Percentiles rank a stretch among this genome's conserved stretches.
Evolutionary conservation across 805 yeast species (phyloP).

Genomic region (Torulaspora maleeae): DNA sequence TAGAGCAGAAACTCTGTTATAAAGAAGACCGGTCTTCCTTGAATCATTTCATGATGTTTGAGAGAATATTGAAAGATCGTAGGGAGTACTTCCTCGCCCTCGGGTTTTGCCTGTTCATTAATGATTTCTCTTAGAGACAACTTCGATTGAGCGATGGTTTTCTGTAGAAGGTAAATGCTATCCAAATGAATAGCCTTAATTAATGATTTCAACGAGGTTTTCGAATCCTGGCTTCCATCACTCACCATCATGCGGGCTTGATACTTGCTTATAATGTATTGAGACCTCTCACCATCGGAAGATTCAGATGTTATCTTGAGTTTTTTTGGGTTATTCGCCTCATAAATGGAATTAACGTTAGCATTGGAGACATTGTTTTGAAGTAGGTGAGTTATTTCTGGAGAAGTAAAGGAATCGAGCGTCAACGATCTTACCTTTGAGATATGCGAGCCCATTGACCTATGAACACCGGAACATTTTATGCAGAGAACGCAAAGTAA

Average conservation of each 20-base stretch:
- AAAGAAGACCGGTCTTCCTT: slow-evolving; percentile 40
- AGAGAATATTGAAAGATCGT: slow-evolving; percentile 49
- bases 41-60: slow-evolving; percentile 38
- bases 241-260: slow-evolving; percentile 42
- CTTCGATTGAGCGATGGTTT: slow-evolving; percentile 22
- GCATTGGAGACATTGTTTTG: slow-evolving; percentile 51
- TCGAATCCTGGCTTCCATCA: slow-evolving; percentile 11
- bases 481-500: slow-evolving; percentile 70
- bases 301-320: slow-evolving; percentile 35
- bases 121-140: slow-evolving; percentile 14
- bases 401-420: slow-evolving; percentile 59
- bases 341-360: slow-evolving; percentile 57
- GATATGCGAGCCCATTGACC: slow-evolving; percentile 78
- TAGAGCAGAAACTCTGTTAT: slow-evolving; percentile 52
- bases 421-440: slow-evolving; percentile 73
- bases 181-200: slow-evolving; percentile 52
- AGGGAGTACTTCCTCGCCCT: slow-evolving; percentile 16
- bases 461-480: slow-evolving; percentile 82
- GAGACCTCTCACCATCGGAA: slow-evolving; percentile 45
- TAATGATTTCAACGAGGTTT: slow-evolving; percentile 36
- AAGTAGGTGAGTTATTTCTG: slow-evolving; percentile 55
- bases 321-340: slow-evolving; percentile 30
- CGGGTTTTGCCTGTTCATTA: slow-evolving; percentile 12
- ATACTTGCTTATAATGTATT: slow-evolving; percentile 67
- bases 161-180: slow-evolving; percentile 32